phyloP scores from a whole-genome alignment of 176 grass and related monocot genomes.

The Oryza punctata region DNA sequence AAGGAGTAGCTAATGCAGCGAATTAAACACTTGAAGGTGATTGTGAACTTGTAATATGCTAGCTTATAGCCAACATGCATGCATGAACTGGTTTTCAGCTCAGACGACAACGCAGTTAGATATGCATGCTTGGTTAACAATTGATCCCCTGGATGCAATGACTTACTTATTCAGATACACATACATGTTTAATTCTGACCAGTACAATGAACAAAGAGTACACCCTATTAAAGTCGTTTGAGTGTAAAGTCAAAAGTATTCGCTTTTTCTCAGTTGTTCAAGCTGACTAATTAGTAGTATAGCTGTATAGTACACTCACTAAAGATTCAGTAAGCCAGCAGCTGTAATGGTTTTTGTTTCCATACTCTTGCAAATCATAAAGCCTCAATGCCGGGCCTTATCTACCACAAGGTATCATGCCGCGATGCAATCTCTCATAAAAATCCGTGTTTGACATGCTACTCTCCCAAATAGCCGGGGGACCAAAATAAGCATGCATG shows the following conservation, averaged over 20 bases:
- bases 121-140: neutral
- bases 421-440: conserved; percentile 44
- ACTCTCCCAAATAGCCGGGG: conserved; percentile 56
- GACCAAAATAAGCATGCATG: conserved; percentile 49
- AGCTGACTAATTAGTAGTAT: neutral
- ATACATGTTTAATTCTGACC: neutral
- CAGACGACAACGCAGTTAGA: neutral
- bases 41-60: neutral
- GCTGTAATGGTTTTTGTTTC: conserved; percentile 24
- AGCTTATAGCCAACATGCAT: neutral
- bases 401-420: conserved; percentile 40
- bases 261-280: neutral
- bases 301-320: neutral
- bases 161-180: neutral
- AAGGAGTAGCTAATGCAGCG: neutral
- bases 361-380: conserved; percentile 48
- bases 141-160: neutral
- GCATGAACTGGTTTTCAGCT: neutral
- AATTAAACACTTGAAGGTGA: neutral
- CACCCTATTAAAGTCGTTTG: neutral
- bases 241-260: neutral
- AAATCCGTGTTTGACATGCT: conserved; percentile 66
- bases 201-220: neutral
- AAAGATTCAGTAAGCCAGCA: conserved; percentile 22
- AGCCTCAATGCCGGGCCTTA: conserved; percentile 41